phyloP scores from a whole-genome alignment of 306 rosid species.

The Lagenaria siceraria region DNA sequence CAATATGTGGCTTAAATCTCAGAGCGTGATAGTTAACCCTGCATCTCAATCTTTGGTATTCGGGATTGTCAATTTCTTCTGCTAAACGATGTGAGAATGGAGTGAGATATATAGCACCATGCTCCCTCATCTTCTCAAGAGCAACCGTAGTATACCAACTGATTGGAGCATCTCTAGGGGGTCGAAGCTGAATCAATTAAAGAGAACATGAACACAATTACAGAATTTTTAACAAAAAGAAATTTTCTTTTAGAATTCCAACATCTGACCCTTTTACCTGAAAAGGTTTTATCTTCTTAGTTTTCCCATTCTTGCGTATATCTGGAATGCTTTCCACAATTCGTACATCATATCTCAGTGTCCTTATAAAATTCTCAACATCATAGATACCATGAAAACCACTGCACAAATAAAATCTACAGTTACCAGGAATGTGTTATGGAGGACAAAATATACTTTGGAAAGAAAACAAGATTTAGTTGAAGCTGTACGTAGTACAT shows the following conservation, averaged over 20 bases:
- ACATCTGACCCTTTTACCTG: slow-evolving; percentile 38
- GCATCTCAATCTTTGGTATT: slow-evolving; percentile 93
- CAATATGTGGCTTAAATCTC: slow-evolving; percentile 80
- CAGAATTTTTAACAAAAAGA: not conserved
- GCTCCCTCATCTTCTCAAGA: slow-evolving; percentile 75
- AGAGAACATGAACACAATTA: slow-evolving; percentile 5
- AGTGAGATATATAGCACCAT: slow-evolving; percentile 88
- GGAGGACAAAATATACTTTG: not conserved
- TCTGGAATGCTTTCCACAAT: slow-evolving; percentile 88
- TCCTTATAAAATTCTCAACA: slow-evolving; percentile 75
- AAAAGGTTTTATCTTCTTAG: slow-evolving; percentile 78
- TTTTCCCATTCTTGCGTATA: slow-evolving; percentile 53
- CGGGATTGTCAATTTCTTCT: slow-evolving; percentile 84
- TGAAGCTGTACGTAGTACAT: not conserved
- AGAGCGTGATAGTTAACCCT: slow-evolving; percentile 95
- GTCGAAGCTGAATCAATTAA: slow-evolving; percentile 50
- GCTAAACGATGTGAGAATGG: slow-evolving; percentile 98
- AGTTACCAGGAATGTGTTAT: not conserved
- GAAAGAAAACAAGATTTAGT: not conserved
- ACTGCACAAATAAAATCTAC: slow-evolving; percentile 26
- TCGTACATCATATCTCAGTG: slow-evolving; percentile 65
- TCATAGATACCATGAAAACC: slow-evolving; percentile 95
- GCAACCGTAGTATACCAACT: slow-evolving; percentile 81
- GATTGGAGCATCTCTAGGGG: slow-evolving; percentile 84
- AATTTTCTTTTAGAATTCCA: slow-evolving; percentile 7